Evolutionary conservation across 2,329 filamentous ascomycete genomes (phyloP).

Genomic region (Fusarium sp.): DNA sequence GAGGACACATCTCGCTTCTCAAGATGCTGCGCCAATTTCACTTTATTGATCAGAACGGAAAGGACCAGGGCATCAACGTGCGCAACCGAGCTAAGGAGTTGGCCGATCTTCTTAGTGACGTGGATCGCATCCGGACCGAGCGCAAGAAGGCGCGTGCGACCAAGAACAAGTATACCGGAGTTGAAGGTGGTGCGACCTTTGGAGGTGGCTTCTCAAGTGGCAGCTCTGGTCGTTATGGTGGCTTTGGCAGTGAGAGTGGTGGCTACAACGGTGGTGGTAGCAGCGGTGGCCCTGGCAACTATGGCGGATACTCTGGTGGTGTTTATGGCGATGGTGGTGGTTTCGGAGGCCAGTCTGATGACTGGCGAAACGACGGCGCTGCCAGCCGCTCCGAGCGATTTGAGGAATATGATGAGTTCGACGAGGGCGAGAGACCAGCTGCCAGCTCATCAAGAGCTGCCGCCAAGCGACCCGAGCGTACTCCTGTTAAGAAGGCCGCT

Average conservation of each 20-base stretch:
- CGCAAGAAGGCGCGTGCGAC: constrained; percentile 90
- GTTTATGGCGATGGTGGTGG: constrained; percentile 97
- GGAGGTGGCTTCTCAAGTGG: constrained; percentile 65
- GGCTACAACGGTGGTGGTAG: constrained; percentile 62
- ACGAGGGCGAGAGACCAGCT: constrained; percentile 70
- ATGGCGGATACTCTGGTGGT: constrained; percentile 69
- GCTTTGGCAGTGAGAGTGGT: constrained; percentile 88
- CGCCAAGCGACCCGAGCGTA: constrained; percentile 44
- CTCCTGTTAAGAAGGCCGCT: constrained; percentile 53
- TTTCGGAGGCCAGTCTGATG: constrained; percentile 79
- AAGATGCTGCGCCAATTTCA: constrained; percentile 99
- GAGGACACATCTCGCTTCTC: constrained; percentile 91
- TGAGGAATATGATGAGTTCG: constrained; percentile 96
- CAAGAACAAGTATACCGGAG: constrained; percentile 93
- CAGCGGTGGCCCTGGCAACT: constrained; percentile 45
- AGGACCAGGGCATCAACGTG: constrained; percentile 98
- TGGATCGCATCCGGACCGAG: constrained; percentile 82
- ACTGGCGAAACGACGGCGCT: constrained; percentile 69
- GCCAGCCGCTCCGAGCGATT: constrained; percentile 75
- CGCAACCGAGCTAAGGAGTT: constrained; percentile 96
- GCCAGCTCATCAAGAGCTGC: constrained; percentile 57
- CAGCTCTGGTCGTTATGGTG: constrained; percentile 74
- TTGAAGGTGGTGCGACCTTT: constrained; percentile 79
- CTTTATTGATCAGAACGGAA: constrained; percentile 94
- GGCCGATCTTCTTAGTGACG: constrained; percentile 89